A percentile compares a stretch with the other conserved stretches of the same genome.
phyloP scores from a whole-genome alignment of 164 flowering plant species.

The Magnolia officinalis region DNA sequence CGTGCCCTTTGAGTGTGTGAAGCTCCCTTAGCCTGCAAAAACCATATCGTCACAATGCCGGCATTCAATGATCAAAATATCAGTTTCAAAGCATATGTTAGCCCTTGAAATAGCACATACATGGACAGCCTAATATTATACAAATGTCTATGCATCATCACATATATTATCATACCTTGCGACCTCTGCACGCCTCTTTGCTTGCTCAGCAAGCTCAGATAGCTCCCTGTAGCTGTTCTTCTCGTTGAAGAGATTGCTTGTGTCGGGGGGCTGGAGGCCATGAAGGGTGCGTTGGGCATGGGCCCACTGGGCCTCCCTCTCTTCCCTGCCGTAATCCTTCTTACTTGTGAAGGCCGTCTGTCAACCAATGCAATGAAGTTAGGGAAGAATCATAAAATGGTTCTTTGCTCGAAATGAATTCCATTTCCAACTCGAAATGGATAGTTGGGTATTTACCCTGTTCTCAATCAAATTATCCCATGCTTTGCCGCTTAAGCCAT shows the following conservation, averaged over 20 bases:
- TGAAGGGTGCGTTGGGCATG: constrained; percentile 73
- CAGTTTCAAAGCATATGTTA: not conserved
- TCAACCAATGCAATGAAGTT: not conserved
- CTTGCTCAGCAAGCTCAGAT: constrained; percentile 22
- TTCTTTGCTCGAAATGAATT: no score
- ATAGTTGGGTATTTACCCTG: constrained; percentile 30
- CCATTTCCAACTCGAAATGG: no score
- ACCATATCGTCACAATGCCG: not conserved
- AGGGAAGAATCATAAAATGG: no score
- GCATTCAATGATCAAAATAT: not conserved
- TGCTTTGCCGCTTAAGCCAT: constrained; percentile 50
- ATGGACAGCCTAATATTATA: not conserved
- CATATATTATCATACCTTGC: constrained; percentile 16
- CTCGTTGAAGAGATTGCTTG: constrained; percentile 20
- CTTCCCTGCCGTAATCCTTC: constrained; percentile 78
- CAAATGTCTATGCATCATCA: not conserved
- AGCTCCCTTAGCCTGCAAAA: constrained; percentile 23
- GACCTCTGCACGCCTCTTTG: constrained; percentile 25
- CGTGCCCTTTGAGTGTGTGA: constrained; percentile 27
- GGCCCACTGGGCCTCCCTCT: constrained; percentile 91
- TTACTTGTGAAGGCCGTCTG: constrained; percentile 80
- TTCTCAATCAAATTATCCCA: constrained; percentile 55
- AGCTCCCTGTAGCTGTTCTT: constrained; percentile 33
- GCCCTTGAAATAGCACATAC: not conserved
- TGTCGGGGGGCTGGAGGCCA: constrained; percentile 46